Evolutionary conservation across 208 protist genomes (phyloP), one percentile per base, ranked within the genome.

Genomic region (Jaenimonas drosophilae): DNA sequence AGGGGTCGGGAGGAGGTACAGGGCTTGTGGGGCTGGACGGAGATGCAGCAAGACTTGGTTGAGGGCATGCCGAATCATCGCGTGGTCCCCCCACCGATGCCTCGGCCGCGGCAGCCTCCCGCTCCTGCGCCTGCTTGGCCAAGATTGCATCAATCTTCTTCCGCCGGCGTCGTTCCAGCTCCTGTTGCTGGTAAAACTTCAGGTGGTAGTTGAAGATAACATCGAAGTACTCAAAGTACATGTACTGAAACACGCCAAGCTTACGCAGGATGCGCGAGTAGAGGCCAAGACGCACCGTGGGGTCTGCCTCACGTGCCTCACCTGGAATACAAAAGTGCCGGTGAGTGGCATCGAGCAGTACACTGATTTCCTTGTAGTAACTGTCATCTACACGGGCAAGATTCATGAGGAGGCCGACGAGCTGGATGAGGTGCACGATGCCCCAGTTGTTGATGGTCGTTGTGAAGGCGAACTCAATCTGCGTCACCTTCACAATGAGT

Each of bases 121-220:
- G 9, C 16, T 42, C 37, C 37, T 11, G 6, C 37, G 37, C 37
- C 9, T 21, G 6, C 37, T 42, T 42, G 7, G n/a, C 19, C 19
- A 24, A 24, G n/a, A n/a, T n/a, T n/a, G n/a, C n/a, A n/a, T n/a
- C n/a, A 2, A 55, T 23, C 23, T 64, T 64, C 27, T 31, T 21
- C 47, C 6, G 11, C n/a, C n/a, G n/a, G n/a, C 31, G 31, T 6
- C 42, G 27, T 6, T 48, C 25, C 20, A 17, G 12, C n/a, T 34
- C 42, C 14, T 34, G 9, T 11, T 16, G 42, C 25, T 21, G 21
- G 19, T 33, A 23, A 25, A 24, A 33, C 12, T 54, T 33, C 30
- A 50, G 61, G 33, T 67, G 60, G 33, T 59, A 62, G 28, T 67
- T 33, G 46, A 59, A 67, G 26, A 67, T 55, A 4, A 47, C 51